These are phyloP conservation scores for Zymoseptoria crescenta DNA, from an alignment of 2,329 filamentous ascomycete genomes.

Conservation along the genomic window DNA sequence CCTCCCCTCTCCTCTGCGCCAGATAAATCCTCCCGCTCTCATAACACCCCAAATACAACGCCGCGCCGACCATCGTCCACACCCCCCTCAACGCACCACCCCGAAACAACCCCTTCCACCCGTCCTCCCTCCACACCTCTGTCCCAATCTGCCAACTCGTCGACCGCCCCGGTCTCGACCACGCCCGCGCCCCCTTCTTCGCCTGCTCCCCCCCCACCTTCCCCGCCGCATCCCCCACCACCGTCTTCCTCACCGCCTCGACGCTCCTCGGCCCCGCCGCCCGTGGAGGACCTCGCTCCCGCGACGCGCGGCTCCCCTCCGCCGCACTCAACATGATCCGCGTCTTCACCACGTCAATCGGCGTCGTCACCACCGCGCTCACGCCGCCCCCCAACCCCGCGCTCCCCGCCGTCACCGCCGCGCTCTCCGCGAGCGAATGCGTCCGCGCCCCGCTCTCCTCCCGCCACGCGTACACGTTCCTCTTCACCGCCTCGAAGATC, in stretches of 20 bases:
- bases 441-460: constrained; percentile 31
- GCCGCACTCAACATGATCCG: constrained; percentile 70
- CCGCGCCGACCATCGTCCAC: constrained; percentile 78
- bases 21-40: constrained; percentile 61
- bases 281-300: too few species aligned
- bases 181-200: constrained; percentile 25
- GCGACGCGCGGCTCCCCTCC: constrained; percentile 25
- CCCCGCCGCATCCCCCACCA: constrained; percentile 35
- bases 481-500: constrained; percentile 66
- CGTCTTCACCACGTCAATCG: constrained; percentile 84
- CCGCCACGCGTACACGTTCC: constrained; percentile 42
- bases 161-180: constrained; percentile 27
- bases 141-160: constrained; percentile 52
- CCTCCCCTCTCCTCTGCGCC: constrained; percentile 37
- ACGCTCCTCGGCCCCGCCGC: constrained; percentile 5
- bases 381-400: constrained; percentile 67
- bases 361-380: constrained; percentile 75
- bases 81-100: constrained; percentile 64
- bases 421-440: constrained; percentile 55
- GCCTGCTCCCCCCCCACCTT: constrained; percentile 27
- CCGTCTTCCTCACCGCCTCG: constrained; percentile 19
- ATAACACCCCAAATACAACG: constrained; percentile 79
- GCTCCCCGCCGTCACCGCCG: constrained; percentile 61
- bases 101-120: constrained; percentile 66
- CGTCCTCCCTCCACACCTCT: constrained; percentile 59